Conservation (phyloP, 148 eudicot genomes). For the Agrostemma githago region DNA sequence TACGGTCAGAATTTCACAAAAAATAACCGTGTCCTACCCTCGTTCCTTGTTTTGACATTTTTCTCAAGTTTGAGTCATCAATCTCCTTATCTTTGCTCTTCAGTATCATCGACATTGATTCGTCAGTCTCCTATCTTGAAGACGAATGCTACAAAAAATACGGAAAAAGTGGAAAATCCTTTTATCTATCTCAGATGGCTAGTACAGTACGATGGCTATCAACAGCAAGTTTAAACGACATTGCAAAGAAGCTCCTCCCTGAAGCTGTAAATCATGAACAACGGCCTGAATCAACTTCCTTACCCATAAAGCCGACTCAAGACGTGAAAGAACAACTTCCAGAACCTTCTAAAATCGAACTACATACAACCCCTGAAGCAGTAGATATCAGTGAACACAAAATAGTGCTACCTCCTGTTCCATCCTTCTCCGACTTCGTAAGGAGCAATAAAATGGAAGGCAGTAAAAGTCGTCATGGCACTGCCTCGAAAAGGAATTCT, state of each 20-base stretch:
- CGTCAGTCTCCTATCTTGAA: constrained; percentile 55
- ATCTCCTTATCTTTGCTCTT: constrained; percentile 5
- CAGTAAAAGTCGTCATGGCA: constrained; percentile 15
- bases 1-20: not conserved
- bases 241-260: constrained; percentile 33
- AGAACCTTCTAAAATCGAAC: constrained; percentile 19
- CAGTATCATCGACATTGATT: constrained; percentile 59
- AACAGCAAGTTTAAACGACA: constrained; percentile 39
- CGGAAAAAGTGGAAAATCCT: constrained; percentile 68
- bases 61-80: not conserved
- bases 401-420: constrained; percentile 48
- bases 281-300: constrained; percentile 24
- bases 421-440: constrained; percentile 58
- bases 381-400: constrained; percentile 22
- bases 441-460: constrained; percentile 45
- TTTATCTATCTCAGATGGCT: constrained; percentile 82
- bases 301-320: constrained; percentile 23
- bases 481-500: constrained; percentile 30
- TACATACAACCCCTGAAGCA: constrained; percentile 21
- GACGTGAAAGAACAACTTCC: constrained; percentile 21
- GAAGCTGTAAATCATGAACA: constrained; percentile 17
- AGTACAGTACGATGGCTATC: constrained; percentile 89
- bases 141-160: constrained; percentile 70
- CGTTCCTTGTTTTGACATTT: not conserved
- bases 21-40: not conserved